These are phyloP conservation scores for Ulmus americana DNA, from an alignment of 331 rosid species.

Conservation along the genomic window DNA sequence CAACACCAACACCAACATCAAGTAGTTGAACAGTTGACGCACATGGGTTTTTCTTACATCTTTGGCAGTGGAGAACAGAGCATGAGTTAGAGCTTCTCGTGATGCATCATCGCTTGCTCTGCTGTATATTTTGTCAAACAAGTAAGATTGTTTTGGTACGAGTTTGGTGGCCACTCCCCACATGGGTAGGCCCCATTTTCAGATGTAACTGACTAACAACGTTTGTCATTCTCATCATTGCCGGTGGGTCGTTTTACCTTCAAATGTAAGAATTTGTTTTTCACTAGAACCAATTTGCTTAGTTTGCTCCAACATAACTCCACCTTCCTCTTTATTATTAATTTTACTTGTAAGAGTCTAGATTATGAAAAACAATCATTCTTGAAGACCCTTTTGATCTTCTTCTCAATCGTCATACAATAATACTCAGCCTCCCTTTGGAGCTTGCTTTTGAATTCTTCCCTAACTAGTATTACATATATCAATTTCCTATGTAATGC, in stretches of 20 bases:
- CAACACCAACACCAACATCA: no score
- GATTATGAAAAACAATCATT: no score
- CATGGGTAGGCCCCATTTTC: slow-evolving; percentile 3
- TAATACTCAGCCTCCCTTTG: neutral
- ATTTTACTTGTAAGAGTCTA: no score
- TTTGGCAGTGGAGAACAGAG: no score
- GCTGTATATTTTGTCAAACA: no score
- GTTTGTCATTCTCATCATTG: neutral
- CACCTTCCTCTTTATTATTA: neutral
- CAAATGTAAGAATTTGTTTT: neutral
- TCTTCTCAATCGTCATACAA: no score
- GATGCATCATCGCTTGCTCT: no score
- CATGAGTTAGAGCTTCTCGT: no score
- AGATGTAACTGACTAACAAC: neutral
- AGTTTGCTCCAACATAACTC: neutral
- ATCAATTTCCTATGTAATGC: neutral
- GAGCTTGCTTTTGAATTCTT: neutral
- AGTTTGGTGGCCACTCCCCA: slow-evolving; percentile 9
- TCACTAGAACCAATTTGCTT: neutral
- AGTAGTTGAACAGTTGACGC: no score
- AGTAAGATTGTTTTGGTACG: neutral
- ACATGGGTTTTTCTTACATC: no score
- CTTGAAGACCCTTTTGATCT: no score
- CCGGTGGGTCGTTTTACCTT: neutral
- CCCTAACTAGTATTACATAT: neutral